Percentiles rank a stretch among this genome's conserved stretches.
Conservation (phyloP, 108 stramenopile genomes). For the Cyclotella atomus region DNA sequence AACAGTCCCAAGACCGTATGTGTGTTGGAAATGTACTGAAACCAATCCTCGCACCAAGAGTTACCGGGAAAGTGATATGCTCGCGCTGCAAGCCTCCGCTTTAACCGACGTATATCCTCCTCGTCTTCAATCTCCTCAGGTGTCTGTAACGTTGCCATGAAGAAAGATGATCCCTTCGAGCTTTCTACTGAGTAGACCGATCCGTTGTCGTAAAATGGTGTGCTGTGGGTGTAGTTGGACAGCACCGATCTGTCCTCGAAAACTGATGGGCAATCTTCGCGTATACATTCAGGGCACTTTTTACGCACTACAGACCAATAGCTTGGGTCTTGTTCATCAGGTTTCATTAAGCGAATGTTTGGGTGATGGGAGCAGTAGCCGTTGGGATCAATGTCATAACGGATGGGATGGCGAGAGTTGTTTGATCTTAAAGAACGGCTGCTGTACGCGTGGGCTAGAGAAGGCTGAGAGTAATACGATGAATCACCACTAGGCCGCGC, state of each 20-base stretch:
- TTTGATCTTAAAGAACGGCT: constrained; percentile 1
- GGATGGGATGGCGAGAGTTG: not conserved
- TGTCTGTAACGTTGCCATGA: constrained; percentile 11
- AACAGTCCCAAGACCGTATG: constrained; percentile 54
- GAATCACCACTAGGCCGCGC: not conserved
- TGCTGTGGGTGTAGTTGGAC: not conserved
- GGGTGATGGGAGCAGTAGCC: constrained; percentile 43
- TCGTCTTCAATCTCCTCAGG: constrained; percentile 46
- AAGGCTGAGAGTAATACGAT: constrained; percentile 1
- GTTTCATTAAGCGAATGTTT: constrained; percentile 34
- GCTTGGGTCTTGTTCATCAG: not conserved
- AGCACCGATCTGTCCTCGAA: constrained; percentile 3
- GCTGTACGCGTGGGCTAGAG: not conserved
- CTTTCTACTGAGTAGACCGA: not conserved
- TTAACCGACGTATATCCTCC: constrained; percentile 43
- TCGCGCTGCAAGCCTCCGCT: constrained; percentile 45
- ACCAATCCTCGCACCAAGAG: constrained; percentile 52
- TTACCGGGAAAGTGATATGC: constrained; percentile 56
- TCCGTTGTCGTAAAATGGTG: not conserved
- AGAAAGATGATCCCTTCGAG: constrained; percentile 10
- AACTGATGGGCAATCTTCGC: constrained; percentile 41
- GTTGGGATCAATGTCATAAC: constrained; percentile 22
- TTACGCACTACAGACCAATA: constrained; percentile 41
- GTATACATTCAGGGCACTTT: constrained; percentile 47
- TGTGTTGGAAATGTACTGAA: constrained; percentile 48